Base-by-base conservation (phyloP, 176 grass and related monocot species). In the Juncus inflexus region DNA sequence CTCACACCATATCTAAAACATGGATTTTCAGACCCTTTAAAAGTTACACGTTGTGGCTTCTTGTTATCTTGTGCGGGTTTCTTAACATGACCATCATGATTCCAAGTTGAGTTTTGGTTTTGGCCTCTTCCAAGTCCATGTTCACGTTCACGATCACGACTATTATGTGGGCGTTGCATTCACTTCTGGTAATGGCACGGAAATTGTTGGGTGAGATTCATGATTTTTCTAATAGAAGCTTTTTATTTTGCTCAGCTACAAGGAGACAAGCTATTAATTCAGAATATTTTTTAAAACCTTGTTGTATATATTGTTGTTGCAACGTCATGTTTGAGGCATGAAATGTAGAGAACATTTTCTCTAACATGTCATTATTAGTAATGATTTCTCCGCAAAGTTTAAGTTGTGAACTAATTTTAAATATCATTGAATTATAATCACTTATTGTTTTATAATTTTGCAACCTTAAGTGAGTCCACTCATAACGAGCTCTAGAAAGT, bases 251-350 rank as follows among this genome's bases (percentile, higher is more conserved):
- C 37, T 74, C 54, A 49, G 35, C 69, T 5, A 74, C 35, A 74
- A 71, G 67, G 39, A 61, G 38, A 61, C 12, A 74, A 16, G 3
- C 40, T 41, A 74, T 74, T 9, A 62, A 10, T 19, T 61, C 35
- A 58, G 10, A 74, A 74, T 76, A 57, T 76, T 65, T 74, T n/a
- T 62, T 74, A 37, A 49, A 74, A 74, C 57, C 7, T 28, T 52
- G 7, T 38, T 63, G 13, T 11, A 4, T 35, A 74, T 73, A 62
- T 61, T 73, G 55, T 5, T 73, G 14, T 47, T 74, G 12, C 7
- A 74, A 12, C 55, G 62, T 40, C 8, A 50, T n/a, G 14, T 74
- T 74, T 1, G 71, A 63, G 2, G 57, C 39, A 74, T 74, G 41
- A 45, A 52, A 74, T 12, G 11, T 74, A 2, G 40, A 74, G 9